A percentile compares a stretch with the other conserved stretches of the same genome.
These are phyloP conservation scores for Inga laurina DNA, from an alignment of 306 rosid species.

Conservation along the genomic window DNA sequence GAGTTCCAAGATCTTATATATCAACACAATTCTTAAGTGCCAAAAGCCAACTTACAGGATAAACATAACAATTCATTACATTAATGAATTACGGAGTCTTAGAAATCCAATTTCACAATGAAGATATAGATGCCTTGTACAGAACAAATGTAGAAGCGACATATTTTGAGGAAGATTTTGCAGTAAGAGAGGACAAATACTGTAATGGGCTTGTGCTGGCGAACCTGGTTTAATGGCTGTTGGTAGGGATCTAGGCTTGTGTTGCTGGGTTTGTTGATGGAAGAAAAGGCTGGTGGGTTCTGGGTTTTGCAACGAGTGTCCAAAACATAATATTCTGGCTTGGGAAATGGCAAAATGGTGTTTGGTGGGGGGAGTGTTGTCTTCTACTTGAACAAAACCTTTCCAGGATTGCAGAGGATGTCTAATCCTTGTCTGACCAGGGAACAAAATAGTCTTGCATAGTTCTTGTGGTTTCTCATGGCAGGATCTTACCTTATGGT, in stretches of 20 bases:
- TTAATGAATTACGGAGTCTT: background rate
- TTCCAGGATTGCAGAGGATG: background rate
- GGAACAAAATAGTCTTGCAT: background rate
- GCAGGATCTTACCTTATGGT: background rate
- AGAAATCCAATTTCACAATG: background rate
- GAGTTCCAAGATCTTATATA: background rate
- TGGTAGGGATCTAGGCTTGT: background rate
- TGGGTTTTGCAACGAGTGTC: background rate
- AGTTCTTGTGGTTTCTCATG: background rate
- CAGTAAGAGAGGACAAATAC: background rate
- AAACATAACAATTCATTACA: background rate
- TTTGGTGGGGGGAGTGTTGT: background rate
- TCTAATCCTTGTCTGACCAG: background rate
- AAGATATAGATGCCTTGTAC: background rate
- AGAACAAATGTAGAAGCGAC: background rate
- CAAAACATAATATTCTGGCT: background rate
- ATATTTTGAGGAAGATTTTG: background rate
- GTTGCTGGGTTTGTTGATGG: background rate
- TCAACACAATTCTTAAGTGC: background rate
- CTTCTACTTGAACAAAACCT: background rate
- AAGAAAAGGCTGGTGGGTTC: background rate
- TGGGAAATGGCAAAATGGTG: background rate
- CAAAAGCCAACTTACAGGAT: background rate
- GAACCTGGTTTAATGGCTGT: background rate
- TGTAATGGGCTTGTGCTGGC: background rate